Conservation (phyloP, 2,329 filamentous ascomycete genomes). For the Verticillium nonalfalfae region DNA sequence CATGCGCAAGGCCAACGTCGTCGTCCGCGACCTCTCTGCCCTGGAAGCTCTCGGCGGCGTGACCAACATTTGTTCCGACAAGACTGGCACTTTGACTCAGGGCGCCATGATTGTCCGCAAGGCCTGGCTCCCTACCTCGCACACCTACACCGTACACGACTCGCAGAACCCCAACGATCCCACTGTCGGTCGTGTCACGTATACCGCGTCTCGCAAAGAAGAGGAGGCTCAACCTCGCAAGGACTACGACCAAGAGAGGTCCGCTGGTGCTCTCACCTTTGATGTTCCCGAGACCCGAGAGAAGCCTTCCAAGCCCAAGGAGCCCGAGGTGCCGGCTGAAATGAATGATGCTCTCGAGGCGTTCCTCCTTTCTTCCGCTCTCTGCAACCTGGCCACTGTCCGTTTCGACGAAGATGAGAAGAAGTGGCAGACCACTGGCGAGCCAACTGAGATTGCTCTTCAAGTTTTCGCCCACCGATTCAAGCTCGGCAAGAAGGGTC, state of each 20-base stretch:
- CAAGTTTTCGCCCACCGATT: slow-evolving; percentile 71
- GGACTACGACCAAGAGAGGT: slow-evolving; percentile 55
- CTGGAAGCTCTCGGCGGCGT: slow-evolving; percentile 66
- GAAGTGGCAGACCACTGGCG: slow-evolving; percentile 61
- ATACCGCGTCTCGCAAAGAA: slow-evolving; percentile 28
- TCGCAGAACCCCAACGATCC: slow-evolving; percentile 57
- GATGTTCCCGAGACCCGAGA: slow-evolving; percentile 55
- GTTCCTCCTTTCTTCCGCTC: slow-evolving; percentile 49
- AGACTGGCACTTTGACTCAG: slow-evolving; percentile 64
- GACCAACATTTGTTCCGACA: slow-evolving; percentile 68
- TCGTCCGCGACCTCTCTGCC: slow-evolving; percentile 59
- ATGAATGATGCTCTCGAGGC: slow-evolving; percentile 43
- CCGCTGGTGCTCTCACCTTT: slow-evolving; percentile 53
- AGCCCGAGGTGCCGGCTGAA: slow-evolving; percentile 28
- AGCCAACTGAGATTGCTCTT: slow-evolving; percentile 70
- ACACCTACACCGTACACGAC: slow-evolving; percentile 54
- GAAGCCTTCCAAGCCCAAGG: slow-evolving; percentile 24
- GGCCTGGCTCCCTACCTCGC: slow-evolving; percentile 54
- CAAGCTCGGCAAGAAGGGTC: slow-evolving; percentile 45
- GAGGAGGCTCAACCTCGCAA: slow-evolving; percentile 31
- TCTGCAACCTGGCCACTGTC: slow-evolving; percentile 61
- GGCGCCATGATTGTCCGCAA: slow-evolving; percentile 66
- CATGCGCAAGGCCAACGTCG: slow-evolving; percentile 59
- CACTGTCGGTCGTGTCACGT: slow-evolving; percentile 47
- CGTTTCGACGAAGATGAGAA: slow-evolving; percentile 46